Evolutionary conservation across 2,329 filamentous ascomycete genomes (phyloP).

Genomic region (Exophiala oligosperma): DNA sequence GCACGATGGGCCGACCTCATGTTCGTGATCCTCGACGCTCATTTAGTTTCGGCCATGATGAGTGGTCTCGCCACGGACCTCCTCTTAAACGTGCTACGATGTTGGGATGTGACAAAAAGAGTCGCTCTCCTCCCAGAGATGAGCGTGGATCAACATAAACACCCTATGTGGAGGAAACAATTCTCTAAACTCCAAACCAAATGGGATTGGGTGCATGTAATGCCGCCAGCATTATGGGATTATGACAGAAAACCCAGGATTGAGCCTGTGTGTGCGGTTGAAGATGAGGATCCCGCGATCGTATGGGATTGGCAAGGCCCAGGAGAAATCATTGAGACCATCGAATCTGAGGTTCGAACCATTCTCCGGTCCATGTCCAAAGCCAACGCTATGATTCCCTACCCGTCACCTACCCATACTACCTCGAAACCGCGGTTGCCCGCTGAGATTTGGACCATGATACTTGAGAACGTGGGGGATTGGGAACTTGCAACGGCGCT

Average conservation of each 20-base stretch:
- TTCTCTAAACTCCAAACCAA: constrained; percentile 78
- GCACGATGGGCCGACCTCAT: constrained; percentile 87
- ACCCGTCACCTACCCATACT: constrained; percentile 41
- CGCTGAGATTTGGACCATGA: constrained; percentile 84
- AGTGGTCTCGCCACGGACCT: constrained; percentile 79
- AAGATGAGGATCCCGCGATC: constrained; percentile 26
- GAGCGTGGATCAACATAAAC: constrained; percentile 86
- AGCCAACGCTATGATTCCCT: constrained; percentile 3
- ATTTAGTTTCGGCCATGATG: constrained; percentile 84
- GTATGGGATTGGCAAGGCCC: constrained; percentile 33
- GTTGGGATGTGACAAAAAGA: constrained; percentile 84
- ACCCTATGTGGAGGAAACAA: constrained; percentile 84
- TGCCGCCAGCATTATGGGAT: constrained; percentile 80
- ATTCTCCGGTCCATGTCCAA: constrained; percentile 21
- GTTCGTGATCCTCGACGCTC: constrained; percentile 80
- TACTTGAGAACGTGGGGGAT: constrained; percentile 80
- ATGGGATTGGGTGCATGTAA: constrained; percentile 83
- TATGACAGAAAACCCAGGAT: constrained; percentile 58
- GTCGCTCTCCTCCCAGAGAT: constrained; percentile 85
- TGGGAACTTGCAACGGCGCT: constrained; percentile 87
- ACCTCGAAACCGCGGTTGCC: constrained; percentile 56
- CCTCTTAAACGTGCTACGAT: constrained; percentile 75
- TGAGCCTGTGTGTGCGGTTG: constrained; percentile 16
- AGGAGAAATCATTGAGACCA: constrained; percentile 26
- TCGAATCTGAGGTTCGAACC: constrained; percentile 27